Evolutionary conservation across 371 early-diverging fungal species (phyloP).

Genomic region (Catenaria anguillulae): DNA sequence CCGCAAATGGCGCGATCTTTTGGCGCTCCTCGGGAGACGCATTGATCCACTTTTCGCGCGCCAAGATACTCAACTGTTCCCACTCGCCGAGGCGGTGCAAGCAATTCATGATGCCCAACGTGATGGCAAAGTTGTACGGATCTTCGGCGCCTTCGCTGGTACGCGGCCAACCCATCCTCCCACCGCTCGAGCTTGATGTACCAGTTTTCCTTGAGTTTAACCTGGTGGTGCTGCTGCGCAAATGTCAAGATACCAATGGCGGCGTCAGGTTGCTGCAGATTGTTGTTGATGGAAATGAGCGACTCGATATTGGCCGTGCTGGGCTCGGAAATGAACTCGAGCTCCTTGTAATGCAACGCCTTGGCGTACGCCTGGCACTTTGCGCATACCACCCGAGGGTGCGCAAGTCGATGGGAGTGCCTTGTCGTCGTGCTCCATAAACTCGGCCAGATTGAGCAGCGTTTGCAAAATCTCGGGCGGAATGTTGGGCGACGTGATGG

Average conservation of each 20-base stretch:
- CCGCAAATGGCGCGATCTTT: slow-evolving; percentile 71
- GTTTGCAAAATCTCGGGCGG: slow-evolving; percentile 86
- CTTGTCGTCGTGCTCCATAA: slow-evolving; percentile 73
- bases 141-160: slow-evolving; percentile 67
- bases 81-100: slow-evolving; percentile 85
- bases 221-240: slow-evolving; percentile 73
- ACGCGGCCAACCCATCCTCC: slow-evolving; percentile 85
- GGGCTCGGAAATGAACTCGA: slow-evolving; percentile 78
- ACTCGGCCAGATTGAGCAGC: slow-evolving; percentile 73
- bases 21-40: slow-evolving; percentile 35
- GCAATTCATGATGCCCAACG: slow-evolving; percentile 82
- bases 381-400: slow-evolving; percentile 78
- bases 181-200: slow-evolving; percentile 85
- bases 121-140: slow-evolving; percentile 54
- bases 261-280: slow-evolving; percentile 89
- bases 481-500: slow-evolving; percentile 65
- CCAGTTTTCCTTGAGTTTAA: slow-evolving; percentile 84
- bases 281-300: slow-evolving; percentile 87
- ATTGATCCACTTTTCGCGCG: slow-evolving; percentile 67
- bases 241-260: slow-evolving; percentile 86
- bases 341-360: slow-evolving; percentile 93
- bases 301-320: slow-evolving; percentile 75
- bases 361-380: slow-evolving; percentile 93
- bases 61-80: slow-evolving; percentile 67
- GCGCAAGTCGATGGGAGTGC: slow-evolving; percentile 79